A percentile compares a stretch with the other conserved stretches of the same genome.
These are phyloP conservation scores for Penicillium sp. DNA, from an alignment of 2,329 filamentous ascomycete genomes.

Conservation along the genomic window DNA sequence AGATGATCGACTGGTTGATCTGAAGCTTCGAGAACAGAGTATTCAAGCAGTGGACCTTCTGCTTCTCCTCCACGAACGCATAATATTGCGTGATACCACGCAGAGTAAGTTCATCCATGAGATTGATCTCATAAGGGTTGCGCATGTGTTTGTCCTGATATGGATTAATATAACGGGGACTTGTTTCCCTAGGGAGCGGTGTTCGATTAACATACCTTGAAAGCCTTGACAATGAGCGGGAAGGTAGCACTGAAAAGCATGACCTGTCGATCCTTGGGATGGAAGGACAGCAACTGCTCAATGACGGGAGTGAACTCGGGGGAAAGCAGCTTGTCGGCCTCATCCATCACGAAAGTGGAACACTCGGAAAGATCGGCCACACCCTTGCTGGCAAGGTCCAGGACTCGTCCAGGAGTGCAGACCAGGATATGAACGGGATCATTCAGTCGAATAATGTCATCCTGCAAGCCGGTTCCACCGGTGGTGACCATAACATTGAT, in stretches of 20 bases:
- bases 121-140: conserved; percentile 95
- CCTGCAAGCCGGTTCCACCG: conserved; percentile 87
- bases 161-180: background rate
- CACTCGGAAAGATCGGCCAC: conserved; percentile 95
- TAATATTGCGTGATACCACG: conserved; percentile 99
- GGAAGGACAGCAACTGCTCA: conserved; percentile 89
- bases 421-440: conserved; percentile 97
- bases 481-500: conserved; percentile 99
- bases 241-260: conserved; percentile 99
- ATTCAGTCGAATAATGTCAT: conserved; percentile 92
- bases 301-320: conserved; percentile 96
- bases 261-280: conserved; percentile 94
- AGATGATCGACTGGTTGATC: conserved; percentile 99
- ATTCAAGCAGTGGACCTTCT: conserved; percentile 98
- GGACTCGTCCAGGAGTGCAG: conserved; percentile 90
- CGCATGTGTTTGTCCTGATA: conserved; percentile 86
- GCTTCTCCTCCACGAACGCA: conserved; percentile 97
- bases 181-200: background rate
- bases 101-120: conserved; percentile 98
- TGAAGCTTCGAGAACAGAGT: conserved; percentile 98
- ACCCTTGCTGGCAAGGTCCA: conserved; percentile 92
- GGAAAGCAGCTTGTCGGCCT: conserved; percentile 95
- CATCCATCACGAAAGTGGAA: conserved; percentile 98
- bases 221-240: conserved; percentile 92
- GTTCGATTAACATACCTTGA: conserved; percentile 55